These are phyloP conservation scores for Pseudogymnoascus sp. DNA, from an alignment of 2,329 filamentous ascomycete genomes.

Conservation along the genomic window DNA sequence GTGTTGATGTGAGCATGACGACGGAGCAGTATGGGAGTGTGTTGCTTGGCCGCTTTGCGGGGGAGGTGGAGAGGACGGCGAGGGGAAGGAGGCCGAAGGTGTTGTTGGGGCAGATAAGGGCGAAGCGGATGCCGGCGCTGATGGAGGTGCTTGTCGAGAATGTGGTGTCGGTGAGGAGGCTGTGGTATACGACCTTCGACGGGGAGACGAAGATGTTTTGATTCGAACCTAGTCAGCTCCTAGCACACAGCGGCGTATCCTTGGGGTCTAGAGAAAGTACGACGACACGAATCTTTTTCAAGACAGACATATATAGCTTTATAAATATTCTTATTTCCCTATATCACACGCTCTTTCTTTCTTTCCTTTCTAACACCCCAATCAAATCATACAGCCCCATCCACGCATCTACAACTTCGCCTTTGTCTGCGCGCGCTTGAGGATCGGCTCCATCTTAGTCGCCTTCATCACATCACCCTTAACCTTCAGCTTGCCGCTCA, in stretches of 20 bases:
- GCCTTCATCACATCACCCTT: slow-evolving; percentile 99
- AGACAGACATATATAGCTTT: background rate
- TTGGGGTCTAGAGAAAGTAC: background rate
- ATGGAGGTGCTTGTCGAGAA: background rate
- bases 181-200: background rate
- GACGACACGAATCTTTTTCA: background rate
- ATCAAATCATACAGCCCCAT: background rate
- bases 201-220: background rate
- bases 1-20: background rate
- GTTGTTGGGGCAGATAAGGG: background rate
- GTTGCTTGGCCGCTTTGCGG: background rate
- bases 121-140: background rate
- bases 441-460: slow-evolving; percentile 87
- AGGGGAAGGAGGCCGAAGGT: background rate
- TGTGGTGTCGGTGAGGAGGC: background rate
- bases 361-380: background rate
- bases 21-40: background rate
- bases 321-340: background rate
- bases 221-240: background rate
- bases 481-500: slow-evolving; percentile 97
- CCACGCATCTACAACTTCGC: slow-evolving; percentile 63
- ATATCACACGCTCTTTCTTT: background rate
- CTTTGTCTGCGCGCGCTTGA: slow-evolving; percentile 79
- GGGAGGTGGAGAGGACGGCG: background rate
- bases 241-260: background rate